Evolutionary conservation across 1,284 basidiomycete genomes (phyloP).

Genomic region (Thecaphora thlaspeos): DNA sequence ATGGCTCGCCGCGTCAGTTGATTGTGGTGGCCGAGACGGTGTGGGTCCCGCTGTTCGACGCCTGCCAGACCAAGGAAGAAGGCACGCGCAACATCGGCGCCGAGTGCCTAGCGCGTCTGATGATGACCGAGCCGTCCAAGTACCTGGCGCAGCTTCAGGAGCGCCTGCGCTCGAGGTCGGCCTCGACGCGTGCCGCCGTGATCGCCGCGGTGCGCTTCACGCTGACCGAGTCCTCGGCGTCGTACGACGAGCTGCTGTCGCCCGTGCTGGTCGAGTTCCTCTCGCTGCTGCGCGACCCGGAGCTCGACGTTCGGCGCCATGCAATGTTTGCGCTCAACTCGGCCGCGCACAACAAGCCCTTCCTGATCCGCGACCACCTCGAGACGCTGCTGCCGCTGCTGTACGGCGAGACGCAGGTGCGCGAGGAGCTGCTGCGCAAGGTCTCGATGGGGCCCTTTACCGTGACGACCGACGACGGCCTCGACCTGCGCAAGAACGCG

Average conservation of each 20-base stretch:
- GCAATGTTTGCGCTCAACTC: conserved; percentile 78
- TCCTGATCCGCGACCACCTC: conserved; percentile 84
- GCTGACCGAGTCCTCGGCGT: conserved; percentile 73
- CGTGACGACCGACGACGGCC: conserved; percentile 87
- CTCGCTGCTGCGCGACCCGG: conserved; percentile 76
- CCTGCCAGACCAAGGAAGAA: conserved; percentile 67
- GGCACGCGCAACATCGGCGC: conserved; percentile 90
- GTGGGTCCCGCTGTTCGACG: conserved; percentile 70
- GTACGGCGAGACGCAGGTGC: conserved; percentile 81
- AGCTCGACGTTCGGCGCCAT: conserved; percentile 59
- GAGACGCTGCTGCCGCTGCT: conserved; percentile 73
- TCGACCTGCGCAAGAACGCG: conserved; percentile 82
- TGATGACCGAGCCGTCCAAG: conserved; percentile 79
- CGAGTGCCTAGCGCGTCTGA: conserved; percentile 92
- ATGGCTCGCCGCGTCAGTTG: conserved; percentile 78
- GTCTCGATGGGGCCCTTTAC: conserved; percentile 99
- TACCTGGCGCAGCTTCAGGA: conserved; percentile 70
- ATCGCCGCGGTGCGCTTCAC: conserved; percentile 93
- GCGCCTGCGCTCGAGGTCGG: conserved; percentile 64
- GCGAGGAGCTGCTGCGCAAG: conserved; percentile 62
- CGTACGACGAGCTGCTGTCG: conserved; percentile 84
- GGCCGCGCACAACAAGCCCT: conserved; percentile 87
- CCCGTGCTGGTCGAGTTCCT: conserved; percentile 86
- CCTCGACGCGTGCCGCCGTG: conserved; percentile 72
- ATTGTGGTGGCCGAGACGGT: conserved; percentile 79